Evolutionary conservation across 2,329 filamentous ascomycete genomes (phyloP).

Genomic region (Aureobasidium vineae): DNA sequence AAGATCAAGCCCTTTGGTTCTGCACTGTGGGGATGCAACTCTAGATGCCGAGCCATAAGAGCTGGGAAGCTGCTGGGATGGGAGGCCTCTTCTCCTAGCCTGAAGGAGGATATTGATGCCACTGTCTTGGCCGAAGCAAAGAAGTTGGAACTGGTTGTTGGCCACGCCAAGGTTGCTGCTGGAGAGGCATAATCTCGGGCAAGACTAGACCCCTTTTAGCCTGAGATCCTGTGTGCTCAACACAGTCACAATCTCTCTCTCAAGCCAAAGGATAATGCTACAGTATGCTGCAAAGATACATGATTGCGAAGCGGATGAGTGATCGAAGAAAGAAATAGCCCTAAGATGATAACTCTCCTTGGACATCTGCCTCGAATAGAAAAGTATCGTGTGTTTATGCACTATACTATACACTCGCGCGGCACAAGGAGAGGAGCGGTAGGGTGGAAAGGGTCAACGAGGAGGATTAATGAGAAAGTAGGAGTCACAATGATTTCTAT

Average conservation of each 20-base stretch:
- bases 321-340: too few relatives aligned
- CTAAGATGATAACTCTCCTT: too few relatives aligned
- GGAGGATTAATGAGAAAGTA: background rate
- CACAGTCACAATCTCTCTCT: too few relatives aligned
- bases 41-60: conserved; percentile 55
- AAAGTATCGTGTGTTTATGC: too few relatives aligned
- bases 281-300: too few relatives aligned
- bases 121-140: conserved; percentile 54
- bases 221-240: too few relatives aligned
- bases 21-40: conserved; percentile 61
- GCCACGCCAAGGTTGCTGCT: conserved; percentile 37
- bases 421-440: too few relatives aligned
- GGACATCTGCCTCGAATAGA: too few relatives aligned
- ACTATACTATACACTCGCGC: too few relatives aligned
- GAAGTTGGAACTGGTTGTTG: conserved; percentile 36
- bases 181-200: conserved; percentile 29
- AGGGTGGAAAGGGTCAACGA: background rate
- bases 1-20: conserved; percentile 51
- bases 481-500: background rate
- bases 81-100: conserved; percentile 48
- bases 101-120: conserved; percentile 41
- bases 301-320: too few relatives aligned
- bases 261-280: too few relatives aligned
- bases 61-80: conserved; percentile 61
- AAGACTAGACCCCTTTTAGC: too few relatives aligned